These are phyloP conservation scores for Irpex sp. DNA, from an alignment of 1,284 basidiomycete species.

Conservation along the genomic window DNA sequence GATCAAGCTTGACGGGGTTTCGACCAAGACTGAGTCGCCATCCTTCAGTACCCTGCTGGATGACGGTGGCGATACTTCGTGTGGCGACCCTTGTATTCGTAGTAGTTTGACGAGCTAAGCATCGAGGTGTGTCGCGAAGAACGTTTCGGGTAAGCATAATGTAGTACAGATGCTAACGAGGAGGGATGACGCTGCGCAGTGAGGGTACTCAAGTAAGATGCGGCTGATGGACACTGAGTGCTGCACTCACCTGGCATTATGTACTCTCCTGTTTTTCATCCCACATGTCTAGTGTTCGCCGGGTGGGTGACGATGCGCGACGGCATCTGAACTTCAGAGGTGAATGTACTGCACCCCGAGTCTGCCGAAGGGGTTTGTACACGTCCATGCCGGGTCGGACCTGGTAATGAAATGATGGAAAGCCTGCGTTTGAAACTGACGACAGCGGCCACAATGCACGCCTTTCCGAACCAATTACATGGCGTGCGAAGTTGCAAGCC, in stretches of 20 bases:
- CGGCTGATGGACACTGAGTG: too few species aligned
- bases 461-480: too few species aligned
- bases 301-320: not conserved
- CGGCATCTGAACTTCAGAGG: not conserved
- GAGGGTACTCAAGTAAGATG: too few species aligned
- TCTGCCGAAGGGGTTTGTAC: not conserved
- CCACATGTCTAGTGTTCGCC: not conserved
- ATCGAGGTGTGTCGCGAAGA: too few species aligned
- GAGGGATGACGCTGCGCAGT: too few species aligned
- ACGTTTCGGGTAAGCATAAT: too few species aligned
- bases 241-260: not conserved
- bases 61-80: slow-evolving; percentile 37
- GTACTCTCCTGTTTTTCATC: not conserved
- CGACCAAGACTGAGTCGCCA: slow-evolving; percentile 47
- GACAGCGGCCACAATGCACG: too few species aligned
- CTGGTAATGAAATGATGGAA: not conserved
- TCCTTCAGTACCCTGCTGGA: slow-evolving; percentile 47
- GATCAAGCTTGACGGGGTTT: slow-evolving; percentile 37
- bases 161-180: too few species aligned
- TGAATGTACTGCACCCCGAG: not conserved
- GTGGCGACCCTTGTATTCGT: too few species aligned
- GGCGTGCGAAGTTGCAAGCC: too few species aligned
- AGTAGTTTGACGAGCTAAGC: too few species aligned
- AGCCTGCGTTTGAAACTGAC: too few species aligned
- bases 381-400: not conserved